A percentile compares a stretch with the other conserved stretches of the same genome.
Conservation (phyloP, 2,329 filamentous ascomycete genomes). For the Aspergillus carbonarius region DNA sequence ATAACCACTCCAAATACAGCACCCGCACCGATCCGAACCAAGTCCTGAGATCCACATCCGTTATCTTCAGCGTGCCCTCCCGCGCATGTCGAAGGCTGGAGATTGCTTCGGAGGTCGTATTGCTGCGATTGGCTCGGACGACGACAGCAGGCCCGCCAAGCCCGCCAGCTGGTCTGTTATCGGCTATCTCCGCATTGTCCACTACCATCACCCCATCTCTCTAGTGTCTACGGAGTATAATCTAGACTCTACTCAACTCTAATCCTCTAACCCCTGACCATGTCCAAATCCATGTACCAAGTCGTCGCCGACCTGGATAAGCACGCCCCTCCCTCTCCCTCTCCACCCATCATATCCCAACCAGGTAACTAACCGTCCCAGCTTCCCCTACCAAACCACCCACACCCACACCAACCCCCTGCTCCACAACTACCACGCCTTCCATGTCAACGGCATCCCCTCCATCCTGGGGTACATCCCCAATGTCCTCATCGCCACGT, state of each 20-base stretch:
- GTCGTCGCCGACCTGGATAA: neutral
- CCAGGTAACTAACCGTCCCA: neutral
- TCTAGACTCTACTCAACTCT: too few species aligned
- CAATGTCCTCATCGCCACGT: neutral
- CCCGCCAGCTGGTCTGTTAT: too few species aligned
- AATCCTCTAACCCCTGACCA: neutral
- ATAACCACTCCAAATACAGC: too few species aligned
- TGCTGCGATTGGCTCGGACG: too few species aligned
- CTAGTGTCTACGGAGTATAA: too few species aligned
- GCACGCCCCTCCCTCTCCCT: neutral
- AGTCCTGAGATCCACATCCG: too few species aligned
- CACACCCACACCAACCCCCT: neutral
- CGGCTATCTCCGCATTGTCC: too few species aligned
- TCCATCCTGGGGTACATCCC: constrained; percentile 4
- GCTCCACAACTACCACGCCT: neutral
- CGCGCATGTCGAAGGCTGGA: too few species aligned
- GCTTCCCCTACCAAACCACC: neutral
- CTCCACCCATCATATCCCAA: neutral
- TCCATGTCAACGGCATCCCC: neutral
- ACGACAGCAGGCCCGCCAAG: neutral
- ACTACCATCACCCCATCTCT: too few species aligned
- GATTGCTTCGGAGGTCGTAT: too few species aligned
- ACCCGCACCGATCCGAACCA: too few species aligned
- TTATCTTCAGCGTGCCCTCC: too few species aligned
- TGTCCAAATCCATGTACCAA: neutral